Conservation (phyloP, 257 asterid genomes). For the Nicotiana tabacum region DNA sequence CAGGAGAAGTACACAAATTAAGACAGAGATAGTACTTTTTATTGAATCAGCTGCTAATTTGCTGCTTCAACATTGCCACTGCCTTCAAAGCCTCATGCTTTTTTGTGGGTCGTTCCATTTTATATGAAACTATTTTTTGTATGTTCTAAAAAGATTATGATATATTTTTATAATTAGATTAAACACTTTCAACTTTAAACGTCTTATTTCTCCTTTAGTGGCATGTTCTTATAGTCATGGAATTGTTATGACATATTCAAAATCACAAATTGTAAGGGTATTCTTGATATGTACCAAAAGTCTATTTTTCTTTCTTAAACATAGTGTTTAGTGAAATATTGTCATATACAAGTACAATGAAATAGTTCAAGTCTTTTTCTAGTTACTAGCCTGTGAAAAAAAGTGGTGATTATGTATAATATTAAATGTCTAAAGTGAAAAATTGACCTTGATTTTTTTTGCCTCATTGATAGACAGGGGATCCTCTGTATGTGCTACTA, state of each 20-base stretch:
- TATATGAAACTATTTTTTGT: too few species aligned
- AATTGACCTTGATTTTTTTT: not conserved
- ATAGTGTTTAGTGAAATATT: not conserved
- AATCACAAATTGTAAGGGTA: too few species aligned
- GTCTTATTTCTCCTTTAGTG: not conserved
- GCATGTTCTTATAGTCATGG: not conserved
- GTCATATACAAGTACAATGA: not conserved
- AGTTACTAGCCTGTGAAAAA: not conserved
- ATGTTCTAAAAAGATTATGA: too few species aligned
- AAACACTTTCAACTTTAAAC: not conserved
- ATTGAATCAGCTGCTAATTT: not conserved
- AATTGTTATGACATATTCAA: too few species aligned
- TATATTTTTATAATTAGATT: too few species aligned
- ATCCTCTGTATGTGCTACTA: slow-evolving; percentile 72
- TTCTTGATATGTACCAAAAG: not conserved
- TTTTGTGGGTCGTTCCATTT: too few species aligned
- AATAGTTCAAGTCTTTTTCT: not conserved
- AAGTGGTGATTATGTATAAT: not conserved
- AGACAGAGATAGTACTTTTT: not conserved
- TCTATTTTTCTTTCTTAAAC: too few species aligned
- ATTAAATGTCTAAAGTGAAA: not conserved
- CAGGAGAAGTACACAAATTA: not conserved
- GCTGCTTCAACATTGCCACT: too few species aligned
- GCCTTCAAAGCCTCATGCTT: too few species aligned
- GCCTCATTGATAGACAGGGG: slow-evolving; percentile 56